Evolutionary conservation across 805 yeast species (phyloP).

Genomic region (Zygosaccharomyces kombuchaensis): DNA sequence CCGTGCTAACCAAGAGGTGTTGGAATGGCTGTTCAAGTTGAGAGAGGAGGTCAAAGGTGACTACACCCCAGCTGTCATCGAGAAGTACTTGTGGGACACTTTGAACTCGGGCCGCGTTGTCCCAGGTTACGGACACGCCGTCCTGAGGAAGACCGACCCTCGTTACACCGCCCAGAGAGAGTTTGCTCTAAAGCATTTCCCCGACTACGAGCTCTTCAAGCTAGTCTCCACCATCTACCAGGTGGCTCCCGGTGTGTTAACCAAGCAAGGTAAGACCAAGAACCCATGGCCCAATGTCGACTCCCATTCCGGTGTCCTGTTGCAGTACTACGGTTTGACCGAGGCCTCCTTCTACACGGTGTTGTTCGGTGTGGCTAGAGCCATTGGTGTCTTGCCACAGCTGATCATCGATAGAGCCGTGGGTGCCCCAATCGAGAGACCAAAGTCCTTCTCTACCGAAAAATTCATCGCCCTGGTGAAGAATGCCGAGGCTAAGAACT

Average conservation of each 20-base stretch:
- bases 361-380: constrained; percentile 81
- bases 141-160: constrained; percentile 83
- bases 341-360: constrained; percentile 84
- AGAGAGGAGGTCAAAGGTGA: constrained; percentile 57
- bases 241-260: constrained; percentile 76
- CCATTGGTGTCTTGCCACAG: constrained; percentile 82
- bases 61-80: constrained; percentile 62
- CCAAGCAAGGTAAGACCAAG: constrained; percentile 84
- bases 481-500: constrained; percentile 30
- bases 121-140: constrained; percentile 89
- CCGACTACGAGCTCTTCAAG: constrained; percentile 74
- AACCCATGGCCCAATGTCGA: constrained; percentile 93
- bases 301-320: constrained; percentile 79
- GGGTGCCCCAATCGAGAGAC: constrained; percentile 82
- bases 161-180: constrained; percentile 83
- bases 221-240: constrained; percentile 72
- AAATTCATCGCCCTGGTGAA: constrained; percentile 81
- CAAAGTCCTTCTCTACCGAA: constrained; percentile 90
- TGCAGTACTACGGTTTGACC: constrained; percentile 80
- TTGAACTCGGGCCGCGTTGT: constrained; percentile 79
- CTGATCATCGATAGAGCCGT: constrained; percentile 79
- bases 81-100: constrained; percentile 73
- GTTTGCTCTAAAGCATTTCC: constrained; percentile 71
- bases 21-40: constrained; percentile 73
- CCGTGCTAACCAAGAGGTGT: constrained; percentile 82